Evolutionary conservation across 2,329 filamentous ascomycete genomes (phyloP).

Genomic region (Whalleya microplaca): DNA sequence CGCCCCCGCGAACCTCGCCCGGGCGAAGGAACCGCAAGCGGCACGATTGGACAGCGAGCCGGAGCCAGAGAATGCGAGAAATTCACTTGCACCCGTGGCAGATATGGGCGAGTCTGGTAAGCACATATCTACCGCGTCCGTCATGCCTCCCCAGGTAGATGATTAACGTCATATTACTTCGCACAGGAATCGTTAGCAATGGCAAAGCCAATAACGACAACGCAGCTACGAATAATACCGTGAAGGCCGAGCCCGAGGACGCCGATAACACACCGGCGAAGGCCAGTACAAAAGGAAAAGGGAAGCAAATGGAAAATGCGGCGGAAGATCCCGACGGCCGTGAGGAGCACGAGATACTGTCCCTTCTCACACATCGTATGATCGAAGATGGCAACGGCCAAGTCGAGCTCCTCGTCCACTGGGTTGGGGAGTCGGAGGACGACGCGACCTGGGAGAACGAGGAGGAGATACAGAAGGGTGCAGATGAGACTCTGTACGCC

Average conservation of each 20-base stretch:
- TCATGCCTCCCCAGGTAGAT: background rate
- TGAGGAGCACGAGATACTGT: slow-evolving; percentile 32
- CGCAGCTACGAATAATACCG: background rate
- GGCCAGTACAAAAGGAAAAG: slow-evolving; percentile 19
- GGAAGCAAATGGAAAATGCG: slow-evolving; percentile 2
- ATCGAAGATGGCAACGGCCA: slow-evolving; percentile 21
- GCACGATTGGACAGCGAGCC: slow-evolving; percentile 14
- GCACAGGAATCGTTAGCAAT: slow-evolving; percentile 9
- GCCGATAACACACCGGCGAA: slow-evolving; percentile 4
- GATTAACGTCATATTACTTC: background rate
- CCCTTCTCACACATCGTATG: slow-evolving; percentile 34
- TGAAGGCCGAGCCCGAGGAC: background rate
- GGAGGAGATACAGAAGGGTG: slow-evolving; percentile 39
- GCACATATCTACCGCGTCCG: background rate
- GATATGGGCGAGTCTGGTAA: slow-evolving; percentile 35
- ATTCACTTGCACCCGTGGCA: slow-evolving; percentile 29
- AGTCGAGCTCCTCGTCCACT: slow-evolving; percentile 39
- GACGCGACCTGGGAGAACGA: slow-evolving; percentile 41
- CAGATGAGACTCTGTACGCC: slow-evolving; percentile 36
- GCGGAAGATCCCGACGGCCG: slow-evolving; percentile 20
- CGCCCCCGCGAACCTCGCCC: slow-evolving; percentile 18
- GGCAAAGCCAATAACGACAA: background rate
- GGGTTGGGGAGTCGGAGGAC: slow-evolving; percentile 31
- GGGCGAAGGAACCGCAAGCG: slow-evolving; percentile 23
- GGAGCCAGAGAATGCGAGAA: slow-evolving; percentile 12